Base-by-base conservation (phyloP, 768 basidiomycete genomes). In the Amanita pseudoporphyria region DNA sequence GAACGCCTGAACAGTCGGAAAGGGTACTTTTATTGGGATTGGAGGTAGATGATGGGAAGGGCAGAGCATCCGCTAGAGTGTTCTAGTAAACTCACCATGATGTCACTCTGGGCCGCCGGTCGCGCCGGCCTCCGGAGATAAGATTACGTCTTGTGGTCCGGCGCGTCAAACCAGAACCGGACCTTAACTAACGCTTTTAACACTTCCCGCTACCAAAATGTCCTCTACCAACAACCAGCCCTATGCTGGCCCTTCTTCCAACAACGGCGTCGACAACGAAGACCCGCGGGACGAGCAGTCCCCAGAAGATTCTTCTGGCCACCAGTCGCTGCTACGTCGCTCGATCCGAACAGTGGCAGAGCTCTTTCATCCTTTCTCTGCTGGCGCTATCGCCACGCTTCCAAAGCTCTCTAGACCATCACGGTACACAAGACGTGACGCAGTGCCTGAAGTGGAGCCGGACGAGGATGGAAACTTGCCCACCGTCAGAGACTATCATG, bases 401-500 rank as follows among this genome's bases (percentile, higher is more conserved):
- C 77, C 77, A 4, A 63, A 63, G 33, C 56, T 71, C 9, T 58
- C 60, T 24, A 63, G 76, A 5, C 77, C 76, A 3, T 61, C 53
- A 10, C 67, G 74, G 3, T 86, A 88, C 59, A 76, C 77, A 6
- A 81, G 88, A 33, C 74, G 82, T 6, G 86, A 91, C 61, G 74
- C 74, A 54, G 87, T 88, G 36, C 87, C 87, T 1, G 78, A 83
- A 19, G 74, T 76, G 0, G 64, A 69, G 19, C 65, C 67, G 45
- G 73, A 77, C 47, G 63, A 60, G 2, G 65, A 72, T 3, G 81
- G 79, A 5, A 72, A 80, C 52, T 64, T 73, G 54, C 79, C 84
- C 10, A 75, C 77, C 26, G 73, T 85, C 26, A 70, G 80, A 39
- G 84, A 90, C 63, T 90, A 90, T 60, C 79, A 82, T 60, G 71